Evolutionary conservation across 164 flowering plant genomes (phyloP).

Genomic region (Santalum album): DNA sequence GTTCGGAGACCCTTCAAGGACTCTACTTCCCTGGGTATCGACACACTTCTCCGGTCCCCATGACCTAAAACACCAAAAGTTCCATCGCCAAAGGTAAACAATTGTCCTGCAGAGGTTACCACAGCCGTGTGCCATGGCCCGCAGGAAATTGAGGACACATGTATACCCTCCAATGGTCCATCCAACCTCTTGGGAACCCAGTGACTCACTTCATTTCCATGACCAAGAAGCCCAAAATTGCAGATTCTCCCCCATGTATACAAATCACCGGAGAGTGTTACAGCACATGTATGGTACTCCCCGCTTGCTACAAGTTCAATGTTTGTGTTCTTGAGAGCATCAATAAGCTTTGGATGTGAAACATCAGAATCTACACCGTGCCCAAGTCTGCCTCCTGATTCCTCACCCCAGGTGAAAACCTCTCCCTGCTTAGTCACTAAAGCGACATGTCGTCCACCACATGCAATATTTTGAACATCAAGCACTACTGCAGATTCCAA

Average conservation of each 20-base stretch:
- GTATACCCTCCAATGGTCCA: slow-evolving; percentile 6
- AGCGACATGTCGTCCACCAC: slow-evolving; percentile 8
- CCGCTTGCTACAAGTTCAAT: slow-evolving; percentile 6
- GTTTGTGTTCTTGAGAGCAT: slow-evolving; percentile 3
- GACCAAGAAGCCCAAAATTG: slow-evolving; percentile 5
- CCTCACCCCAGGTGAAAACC: slow-evolving; percentile 5
- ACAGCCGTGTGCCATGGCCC: slow-evolving; percentile 7
- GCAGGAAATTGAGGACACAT: slow-evolving; percentile 4
- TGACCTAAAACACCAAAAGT: slow-evolving; percentile 27
- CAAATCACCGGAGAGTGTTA: slow-evolving; percentile 3
- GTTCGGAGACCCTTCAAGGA: slow-evolving; percentile 20
- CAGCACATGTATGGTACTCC: slow-evolving; percentile 6
- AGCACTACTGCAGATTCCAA: slow-evolving; percentile 8
- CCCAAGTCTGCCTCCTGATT: slow-evolving; percentile 6
- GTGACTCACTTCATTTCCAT: slow-evolving; percentile 2
- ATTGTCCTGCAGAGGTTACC: slow-evolving; percentile 8
- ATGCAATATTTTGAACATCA: slow-evolving; percentile 7
- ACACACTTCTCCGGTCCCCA: slow-evolving; percentile 17
- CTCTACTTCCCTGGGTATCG: slow-evolving; percentile 19
- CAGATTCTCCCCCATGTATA: slow-evolving; percentile 3
- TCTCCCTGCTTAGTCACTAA: slow-evolving; percentile 7
- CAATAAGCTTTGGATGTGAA: slow-evolving; percentile 7
- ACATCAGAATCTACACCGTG: slow-evolving; percentile 6
- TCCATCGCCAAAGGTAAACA: slow-evolving; percentile 29
- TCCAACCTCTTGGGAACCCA: slow-evolving; percentile 7